Evolutionary conservation across 345 rosid species (phyloP), one percentile per base, ranked within the genome.

Genomic region (Eutrema japonicum): DNA sequence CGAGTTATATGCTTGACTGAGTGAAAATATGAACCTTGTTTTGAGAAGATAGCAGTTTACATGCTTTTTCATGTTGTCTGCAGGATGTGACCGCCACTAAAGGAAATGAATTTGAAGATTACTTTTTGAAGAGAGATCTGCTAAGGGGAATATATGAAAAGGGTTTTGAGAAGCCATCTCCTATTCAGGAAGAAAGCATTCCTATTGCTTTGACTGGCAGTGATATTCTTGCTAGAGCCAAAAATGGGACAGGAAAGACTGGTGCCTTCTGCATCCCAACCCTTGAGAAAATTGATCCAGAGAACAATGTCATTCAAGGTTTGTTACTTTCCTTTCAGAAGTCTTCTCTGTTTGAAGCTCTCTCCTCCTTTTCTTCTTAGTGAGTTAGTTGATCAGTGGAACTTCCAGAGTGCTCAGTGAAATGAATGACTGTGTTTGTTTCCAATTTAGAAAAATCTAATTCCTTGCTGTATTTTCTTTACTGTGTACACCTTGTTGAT

Each of bases 181-280:
- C 99, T 8, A 92, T 96, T 64, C 99, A 96, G 76, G 99, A 96
- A 85, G 99, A 96, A 83, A 96, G 99, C 76, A 96, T 96, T 80
- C 99, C 99, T 14, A 92, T 96, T 84, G 99, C 99, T 74, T 86
- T 96, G 80, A 92, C 98, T 46, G 99, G 99, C 59, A 89, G 99
- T 68, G 99, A 96, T 81, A 92, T 96, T 78, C 99, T 96, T 74
- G 99, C 99, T 68, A 89, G 99, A 87, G 98, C 99, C 33, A 96
- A 96, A 85, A 92, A 96, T 70, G 99, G 99, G 12, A 96, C 99
- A 10, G 99, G 99, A 62, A 96, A 96, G 80, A 96, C 99, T 7
- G 99, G 98, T 61, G 99, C 99, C 43, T 96, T 96, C 83, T 96
- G 98, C 78, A 66, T 96, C 77, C 99, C 99, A 42, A 96, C 93